Evolutionary conservation across 371 early-diverging fungal species (phyloP).

Genomic region (Syncephalis fuscata): DNA sequence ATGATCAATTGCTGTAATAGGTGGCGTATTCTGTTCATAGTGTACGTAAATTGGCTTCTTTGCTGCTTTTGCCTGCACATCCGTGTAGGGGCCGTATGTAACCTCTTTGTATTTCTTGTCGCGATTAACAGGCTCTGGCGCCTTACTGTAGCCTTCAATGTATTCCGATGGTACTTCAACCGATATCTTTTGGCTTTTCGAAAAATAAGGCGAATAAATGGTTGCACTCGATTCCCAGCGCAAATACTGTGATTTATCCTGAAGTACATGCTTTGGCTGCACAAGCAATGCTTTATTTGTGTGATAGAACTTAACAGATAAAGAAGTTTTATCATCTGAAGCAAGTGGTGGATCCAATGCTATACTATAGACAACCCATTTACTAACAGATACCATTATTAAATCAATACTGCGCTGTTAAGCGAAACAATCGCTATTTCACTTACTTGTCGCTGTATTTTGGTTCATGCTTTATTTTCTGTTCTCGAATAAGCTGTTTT

Average conservation of each 20-base stretch:
- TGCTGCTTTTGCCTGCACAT: conserved; percentile 13
- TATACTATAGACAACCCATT: conserved; percentile 20
- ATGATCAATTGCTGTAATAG: conserved; percentile 42
- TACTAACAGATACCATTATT: no score
- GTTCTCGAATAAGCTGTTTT: no score
- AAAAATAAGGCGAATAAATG: conserved; percentile 26
- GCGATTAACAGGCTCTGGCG: conserved; percentile 9
- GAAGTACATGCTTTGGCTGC: conserved; percentile 35
- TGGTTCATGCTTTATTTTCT: no score
- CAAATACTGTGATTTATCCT: conserved; percentile 9
- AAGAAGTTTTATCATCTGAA: conserved; percentile 30
- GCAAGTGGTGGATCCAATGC: conserved; percentile 24
- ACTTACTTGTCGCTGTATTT: no score
- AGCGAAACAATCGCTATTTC: no score
- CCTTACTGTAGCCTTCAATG: conserved; percentile 8
- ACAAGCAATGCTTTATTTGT: conserved; percentile 26
- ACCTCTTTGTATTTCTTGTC: conserved; percentile 32
- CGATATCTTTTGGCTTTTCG: conserved; percentile 60
- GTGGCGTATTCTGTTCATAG: conserved; percentile 42
- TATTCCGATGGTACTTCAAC: conserved; percentile 28
- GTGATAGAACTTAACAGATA: conserved; percentile 39
- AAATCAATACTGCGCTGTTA: no score
- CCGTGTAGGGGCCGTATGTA: conserved; percentile 58
- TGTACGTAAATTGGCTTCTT: conserved; percentile 35
- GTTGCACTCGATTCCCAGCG: conserved; percentile 1